Evolutionary conservation across 2,329 filamentous ascomycete genomes (phyloP).

Genomic region (Cladosporium sphaerospermum): DNA sequence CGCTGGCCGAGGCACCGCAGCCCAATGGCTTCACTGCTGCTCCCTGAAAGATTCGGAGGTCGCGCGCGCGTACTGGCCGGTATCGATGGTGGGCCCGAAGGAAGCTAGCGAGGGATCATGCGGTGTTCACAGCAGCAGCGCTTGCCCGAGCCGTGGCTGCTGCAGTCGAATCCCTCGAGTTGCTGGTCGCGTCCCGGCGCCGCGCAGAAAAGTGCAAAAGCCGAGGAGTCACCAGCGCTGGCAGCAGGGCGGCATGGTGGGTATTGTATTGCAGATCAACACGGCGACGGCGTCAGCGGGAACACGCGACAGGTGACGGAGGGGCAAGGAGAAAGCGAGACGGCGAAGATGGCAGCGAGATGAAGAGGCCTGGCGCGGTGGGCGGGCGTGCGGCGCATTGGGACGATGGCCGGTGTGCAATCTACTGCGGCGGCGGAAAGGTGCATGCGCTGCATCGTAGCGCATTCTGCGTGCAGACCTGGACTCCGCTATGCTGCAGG

Average conservation of each 20-base stretch:
- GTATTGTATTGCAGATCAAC: no score
- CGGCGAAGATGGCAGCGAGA: background rate
- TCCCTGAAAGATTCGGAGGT: no score
- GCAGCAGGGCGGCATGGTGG: background rate
- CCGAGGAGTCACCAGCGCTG: conserved; percentile 5
- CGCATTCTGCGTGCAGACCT: background rate
- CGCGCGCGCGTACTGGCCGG: no score
- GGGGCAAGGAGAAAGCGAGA: conserved; percentile 1
- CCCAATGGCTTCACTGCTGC: conserved; percentile 5
- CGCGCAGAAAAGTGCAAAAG: background rate
- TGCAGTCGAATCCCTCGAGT: background rate
- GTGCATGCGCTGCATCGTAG: background rate
- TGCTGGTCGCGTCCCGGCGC: background rate
- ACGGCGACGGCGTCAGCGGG: background rate
- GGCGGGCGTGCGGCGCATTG: background rate
- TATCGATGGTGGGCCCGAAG: background rate
- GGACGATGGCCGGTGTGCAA: conserved; percentile 9
- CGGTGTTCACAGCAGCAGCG: background rate
- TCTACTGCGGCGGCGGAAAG: conserved; percentile 6
- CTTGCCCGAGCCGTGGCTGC: background rate
- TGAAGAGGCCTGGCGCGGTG: background rate
- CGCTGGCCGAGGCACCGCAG: background rate
- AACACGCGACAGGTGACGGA: background rate
- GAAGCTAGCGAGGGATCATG: background rate
- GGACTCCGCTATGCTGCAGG: conserved; percentile 11